A percentile compares a stretch with the other conserved stretches of the same genome.
Conservation (phyloP, 495 filamentous ascomycete genomes). For the Lophiostoma macrostomum region DNA sequence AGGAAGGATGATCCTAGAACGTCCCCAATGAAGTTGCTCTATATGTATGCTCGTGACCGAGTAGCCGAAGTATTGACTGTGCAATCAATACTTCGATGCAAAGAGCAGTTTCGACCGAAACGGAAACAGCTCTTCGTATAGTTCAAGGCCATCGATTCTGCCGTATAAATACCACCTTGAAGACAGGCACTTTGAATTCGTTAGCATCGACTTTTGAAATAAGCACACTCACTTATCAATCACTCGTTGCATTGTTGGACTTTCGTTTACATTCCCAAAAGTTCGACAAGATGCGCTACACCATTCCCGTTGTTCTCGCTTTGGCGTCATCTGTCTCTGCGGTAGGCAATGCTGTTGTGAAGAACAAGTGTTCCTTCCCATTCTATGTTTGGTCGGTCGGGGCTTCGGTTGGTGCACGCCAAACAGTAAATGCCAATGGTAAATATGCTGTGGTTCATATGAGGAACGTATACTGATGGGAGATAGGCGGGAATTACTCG, state of each 20-base stretch:
- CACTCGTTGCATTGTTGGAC: background rate
- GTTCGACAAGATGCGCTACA: conserved; percentile 22
- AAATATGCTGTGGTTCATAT: background rate
- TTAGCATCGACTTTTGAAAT: background rate
- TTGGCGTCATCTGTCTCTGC: conserved; percentile 34
- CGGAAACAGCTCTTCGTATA: too few species aligned
- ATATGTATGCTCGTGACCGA: too few species aligned
- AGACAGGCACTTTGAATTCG: too few species aligned
- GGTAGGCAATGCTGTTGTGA: conserved; percentile 51
- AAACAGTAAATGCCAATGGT: conserved; percentile 44
- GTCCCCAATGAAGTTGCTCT: too few species aligned
- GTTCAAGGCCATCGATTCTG: too few species aligned
- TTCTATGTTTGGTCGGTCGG: conserved; percentile 60
- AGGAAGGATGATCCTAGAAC: conserved; percentile 1
- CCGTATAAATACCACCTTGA: too few species aligned
- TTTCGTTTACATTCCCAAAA: too few species aligned
- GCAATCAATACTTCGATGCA: background rate
- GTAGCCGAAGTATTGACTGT: background rate
- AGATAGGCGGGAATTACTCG: conserved; percentile 7
- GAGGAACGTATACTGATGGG: conserved; percentile 31
- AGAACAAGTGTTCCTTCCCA: conserved; percentile 49
- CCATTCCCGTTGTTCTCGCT: conserved; percentile 5
- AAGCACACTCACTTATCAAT: background rate
- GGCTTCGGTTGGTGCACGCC: conserved; percentile 35
- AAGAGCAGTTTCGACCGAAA: too few species aligned